Conservation (phyloP, 257 asterid species). For the Haberlea rhodopensis region DNA sequence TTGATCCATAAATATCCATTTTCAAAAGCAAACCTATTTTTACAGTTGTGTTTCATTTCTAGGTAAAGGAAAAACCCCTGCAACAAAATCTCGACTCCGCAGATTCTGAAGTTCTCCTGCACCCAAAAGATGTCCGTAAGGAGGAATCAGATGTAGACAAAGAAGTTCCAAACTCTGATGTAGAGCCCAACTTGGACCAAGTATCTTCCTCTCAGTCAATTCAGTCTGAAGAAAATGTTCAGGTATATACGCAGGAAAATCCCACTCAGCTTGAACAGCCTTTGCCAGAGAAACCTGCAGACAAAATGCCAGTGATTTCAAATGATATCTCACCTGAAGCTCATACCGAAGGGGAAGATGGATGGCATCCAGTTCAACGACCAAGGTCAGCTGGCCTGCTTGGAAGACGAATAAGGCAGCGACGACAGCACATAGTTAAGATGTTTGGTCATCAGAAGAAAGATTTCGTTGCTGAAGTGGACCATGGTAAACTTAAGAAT, state of each 20-base stretch:
- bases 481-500: constrained; percentile 53
- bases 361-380: constrained; percentile 95
- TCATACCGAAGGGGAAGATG: constrained; percentile 85
- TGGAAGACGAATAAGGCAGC: constrained; percentile 70
- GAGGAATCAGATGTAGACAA: constrained; percentile 49
- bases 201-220: constrained; percentile 34
- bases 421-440: constrained; percentile 61
- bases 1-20: constrained; percentile 13
- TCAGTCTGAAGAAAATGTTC: constrained; percentile 40
- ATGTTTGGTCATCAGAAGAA: constrained; percentile 65
- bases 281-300: constrained; percentile 37
- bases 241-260: constrained; percentile 34
- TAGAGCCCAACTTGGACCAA: constrained; percentile 32
- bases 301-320: constrained; percentile 30
- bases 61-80: constrained; percentile 70
- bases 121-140: constrained; percentile 35
- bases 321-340: constrained; percentile 48
- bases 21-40: constrained; percentile 3
- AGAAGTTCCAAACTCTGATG: constrained; percentile 41
- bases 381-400: constrained; percentile 75
- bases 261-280: constrained; percentile 39
- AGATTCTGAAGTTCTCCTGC: constrained; percentile 43
- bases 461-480: constrained; percentile 61
- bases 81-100: constrained; percentile 47
- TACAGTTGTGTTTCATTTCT: constrained; percentile 26